Base-by-base conservation (phyloP, 805 yeast species). In the Candida arabinofermentans region DNA sequence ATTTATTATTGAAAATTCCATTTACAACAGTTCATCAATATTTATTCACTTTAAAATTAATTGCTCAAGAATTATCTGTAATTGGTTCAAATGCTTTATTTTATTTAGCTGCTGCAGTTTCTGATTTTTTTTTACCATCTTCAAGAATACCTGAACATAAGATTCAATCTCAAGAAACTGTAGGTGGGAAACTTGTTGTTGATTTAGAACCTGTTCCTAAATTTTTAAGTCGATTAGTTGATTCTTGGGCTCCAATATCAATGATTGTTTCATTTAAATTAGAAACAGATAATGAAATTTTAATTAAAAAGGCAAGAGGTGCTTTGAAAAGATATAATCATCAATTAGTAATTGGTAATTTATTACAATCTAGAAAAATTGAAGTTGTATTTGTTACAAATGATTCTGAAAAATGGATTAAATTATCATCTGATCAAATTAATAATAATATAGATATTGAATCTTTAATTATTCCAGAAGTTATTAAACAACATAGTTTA, bases 181-280 rank as follows among this genome's bases (percentile, higher is more conserved):
- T 53, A 4, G 77, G 77, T 9, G 95, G 95, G 3, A 87, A 86
- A 56, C 68, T 93, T 34, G 77, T 83, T 8, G 86, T 93, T 9
- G 85, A 89, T 52, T 67, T 93, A 50, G 97, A 91, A 59, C 98
- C 96, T 4, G 99, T 93, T 3, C 99, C 99, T 16, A 93, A 93
- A 58, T 91, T 93, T 54, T 72, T 93, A 54, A 77, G 87, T 49
- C 71, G 96, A 42, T 68, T 93, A 46, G 97, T 90, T 2, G 95
- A 87, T 49, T 75, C 81, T 9, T 93, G 99, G 99, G 96, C 96
- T 0, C 96, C 95, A 2, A 77, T 81, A 10, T 95, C 97, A 1
- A 86, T 89, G 95, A 87, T 93, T 43, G 85, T 91, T 1, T 86
- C 96, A 14, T 93, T 93, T 67, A 93, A 93, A 62, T 73, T 93